Evolutionary conservation across 129 eudicot genomes (phyloP), one percentile per base, ranked within the genome.

Genomic region (Artemisia tridentata): DNA sequence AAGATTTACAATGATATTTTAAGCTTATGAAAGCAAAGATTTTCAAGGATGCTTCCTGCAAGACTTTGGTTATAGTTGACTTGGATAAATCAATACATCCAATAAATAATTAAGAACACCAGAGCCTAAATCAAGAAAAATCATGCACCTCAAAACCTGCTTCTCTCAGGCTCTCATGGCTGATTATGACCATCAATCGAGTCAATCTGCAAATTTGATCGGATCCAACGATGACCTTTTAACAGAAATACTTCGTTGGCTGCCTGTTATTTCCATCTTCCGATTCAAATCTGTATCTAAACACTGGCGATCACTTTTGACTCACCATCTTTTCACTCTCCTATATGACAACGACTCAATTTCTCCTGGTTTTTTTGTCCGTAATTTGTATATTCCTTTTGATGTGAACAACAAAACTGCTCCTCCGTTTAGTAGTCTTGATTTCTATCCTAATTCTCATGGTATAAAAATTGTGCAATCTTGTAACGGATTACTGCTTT

Each of bases 401-500:
- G 29, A 55, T 19, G 61, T 10, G 20, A 43, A 67, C 14, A 21
- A 21, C 43, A 18, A 6, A 11, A 67, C 0, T 3, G 8, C 55
- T 19, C 41, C 71, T 11, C 71, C 58, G 21, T 21, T 12, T 21
- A 4, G 15, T 48, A 6, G 29, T 20, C 19, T 66, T 17, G 18
- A 46, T 49, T 45, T 47, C 18, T 66, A 66, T 21, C 71, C 34
- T 46, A 20, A 47, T 65, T 5, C 5, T 11, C 11, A 17, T 45
- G 54, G 31, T 14, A 47, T 67, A 29, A 67, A 19, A 48, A 14
- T 48, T 25, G 3, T 48, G 20, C 71, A 67, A 19, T 67, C 71
- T 0, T 67, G 71, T 45, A 67, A 67, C 9, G 71, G 71, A 47
- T 67, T 67, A 11, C 13, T 67, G 2, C 71, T 67, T 47, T 67